These are phyloP conservation scores for Talaromyces sp. DNA, from an alignment of 2,329 filamentous ascomycete genomes.

Conservation along the genomic window DNA sequence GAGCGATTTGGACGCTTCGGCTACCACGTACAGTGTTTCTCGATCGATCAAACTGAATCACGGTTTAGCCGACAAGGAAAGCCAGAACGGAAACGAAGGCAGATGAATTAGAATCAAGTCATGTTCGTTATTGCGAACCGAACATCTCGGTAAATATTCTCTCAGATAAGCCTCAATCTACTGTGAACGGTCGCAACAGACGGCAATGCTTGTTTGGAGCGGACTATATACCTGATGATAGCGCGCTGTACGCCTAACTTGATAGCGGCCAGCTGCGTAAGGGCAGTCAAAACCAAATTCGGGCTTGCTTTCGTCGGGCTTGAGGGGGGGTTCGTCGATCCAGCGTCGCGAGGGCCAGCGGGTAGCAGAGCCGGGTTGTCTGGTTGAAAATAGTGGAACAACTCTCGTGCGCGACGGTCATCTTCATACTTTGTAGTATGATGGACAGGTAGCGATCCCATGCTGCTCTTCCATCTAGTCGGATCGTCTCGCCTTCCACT, in stretches of 20 bases:
- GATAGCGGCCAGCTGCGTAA: constrained; percentile 26
- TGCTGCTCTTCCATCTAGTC: neutral
- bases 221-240: constrained; percentile 26
- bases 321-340: neutral
- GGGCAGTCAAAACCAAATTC: constrained; percentile 23
- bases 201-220: neutral
- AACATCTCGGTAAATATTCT: neutral
- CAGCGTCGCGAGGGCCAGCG: neutral
- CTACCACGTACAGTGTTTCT: constrained; percentile 45
- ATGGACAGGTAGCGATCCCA: neutral
- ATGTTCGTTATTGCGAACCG: neutral
- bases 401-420: constrained; percentile 21
- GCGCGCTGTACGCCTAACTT: constrained; percentile 25
- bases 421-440: constrained; percentile 2
- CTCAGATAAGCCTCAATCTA: neutral
- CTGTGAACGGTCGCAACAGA: neutral
- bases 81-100: neutral
- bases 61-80: neutral
- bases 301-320: constrained; percentile 14
- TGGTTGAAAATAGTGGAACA: constrained; percentile 26
- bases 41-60: constrained; percentile 40
- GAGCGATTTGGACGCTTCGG: constrained; percentile 43
- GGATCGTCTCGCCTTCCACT: neutral
- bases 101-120: neutral
- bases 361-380: constrained; percentile 22